A percentile compares a stretch with the other conserved stretches of the same genome.
These are phyloP conservation scores for Diaporthe velutina DNA, from an alignment of 2,329 filamentous ascomycete genomes.

Conservation along the genomic window DNA sequence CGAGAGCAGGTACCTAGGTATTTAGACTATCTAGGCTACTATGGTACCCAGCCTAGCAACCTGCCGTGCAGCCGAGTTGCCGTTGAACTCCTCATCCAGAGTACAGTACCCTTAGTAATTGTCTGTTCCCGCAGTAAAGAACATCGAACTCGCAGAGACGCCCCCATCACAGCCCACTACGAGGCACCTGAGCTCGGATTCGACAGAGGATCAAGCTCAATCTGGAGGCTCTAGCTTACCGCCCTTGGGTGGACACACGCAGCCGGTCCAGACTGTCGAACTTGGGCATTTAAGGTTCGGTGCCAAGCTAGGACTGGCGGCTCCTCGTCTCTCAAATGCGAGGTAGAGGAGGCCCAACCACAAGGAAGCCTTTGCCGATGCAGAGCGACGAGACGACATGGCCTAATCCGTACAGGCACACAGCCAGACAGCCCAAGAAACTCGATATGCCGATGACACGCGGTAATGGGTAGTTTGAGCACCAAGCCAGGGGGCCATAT, in stretches of 20 bases:
- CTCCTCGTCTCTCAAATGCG: not conserved
- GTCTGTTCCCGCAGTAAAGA: not conserved
- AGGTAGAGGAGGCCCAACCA: conserved; percentile 6
- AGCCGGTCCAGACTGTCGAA: conserved; percentile 1
- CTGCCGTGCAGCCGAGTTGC: not conserved
- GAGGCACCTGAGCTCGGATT: not conserved
- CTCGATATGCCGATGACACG: not conserved
- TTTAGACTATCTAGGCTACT: too few relatives aligned
- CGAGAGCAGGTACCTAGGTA: too few relatives aligned
- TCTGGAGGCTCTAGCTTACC: not conserved
- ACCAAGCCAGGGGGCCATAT: not conserved
- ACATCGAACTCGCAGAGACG: not conserved
- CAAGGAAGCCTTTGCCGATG: not conserved
- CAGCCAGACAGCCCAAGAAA: not conserved
- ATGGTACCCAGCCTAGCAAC: not conserved
- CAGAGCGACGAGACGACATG: not conserved
- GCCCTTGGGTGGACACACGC: not conserved
- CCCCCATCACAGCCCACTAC: not conserved
- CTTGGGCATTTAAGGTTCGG: conserved; percentile 11
- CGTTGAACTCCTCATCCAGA: not conserved
- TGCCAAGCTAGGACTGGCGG: not conserved
- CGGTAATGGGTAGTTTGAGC: not conserved
- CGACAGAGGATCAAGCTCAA: not conserved
- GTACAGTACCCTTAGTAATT: not conserved
- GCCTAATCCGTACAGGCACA: not conserved